Evolutionary conservation across 305 asterid species (phyloP), one percentile per base, ranked within the genome.

Genomic region (Fraxinus latifolia): DNA sequence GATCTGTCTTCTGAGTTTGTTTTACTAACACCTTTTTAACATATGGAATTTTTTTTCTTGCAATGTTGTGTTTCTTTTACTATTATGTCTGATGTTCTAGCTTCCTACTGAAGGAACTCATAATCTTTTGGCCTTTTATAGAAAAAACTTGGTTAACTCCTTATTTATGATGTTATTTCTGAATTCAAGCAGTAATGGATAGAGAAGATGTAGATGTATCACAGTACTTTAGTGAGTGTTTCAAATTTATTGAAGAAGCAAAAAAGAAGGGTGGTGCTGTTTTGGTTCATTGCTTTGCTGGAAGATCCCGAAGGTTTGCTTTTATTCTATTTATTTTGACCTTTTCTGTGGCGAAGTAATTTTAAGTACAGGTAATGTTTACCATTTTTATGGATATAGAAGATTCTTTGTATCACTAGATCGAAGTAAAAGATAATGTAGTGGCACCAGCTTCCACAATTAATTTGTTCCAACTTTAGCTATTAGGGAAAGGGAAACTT

Each of bases 241-340:
- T 94, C 65, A 81, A 87, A 11, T 95, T 91, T 89, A 94, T 95
- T 34, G 97, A 94, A 33, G 97, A 88, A 88, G 97, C 96, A 74
- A 91, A 89, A 89, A 78, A 80, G 65, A 44, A 42, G n/a, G 95
- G 95, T 74, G 97, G 97, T 21, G 88, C 92, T 6, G 93, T 92
- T 23, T 85, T 95, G 81, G 96, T 94, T 79, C 98, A 95, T 86
- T 95, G 98, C 90, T 88, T 87, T 83, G 92, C 87, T 53, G 98
- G 98, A 88, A 90, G 83, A 91, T 95, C 99, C 42, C 82, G 99
- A 87, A 94, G 98, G 99, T 95, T 31, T 78, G n/a, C 47, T 78
- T 67, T 83, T 19, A 19, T 15, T 19, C 37, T 9, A 1, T 9
- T 65, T 65, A 25, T 37, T 39, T 71, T 19, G 3, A 27, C 19